A percentile compares a stretch with the other conserved stretches of the same genome.
Evolutionary conservation across 2,329 filamentous ascomycete genomes (phyloP).

Genomic region (Amphichorda felina): DNA sequence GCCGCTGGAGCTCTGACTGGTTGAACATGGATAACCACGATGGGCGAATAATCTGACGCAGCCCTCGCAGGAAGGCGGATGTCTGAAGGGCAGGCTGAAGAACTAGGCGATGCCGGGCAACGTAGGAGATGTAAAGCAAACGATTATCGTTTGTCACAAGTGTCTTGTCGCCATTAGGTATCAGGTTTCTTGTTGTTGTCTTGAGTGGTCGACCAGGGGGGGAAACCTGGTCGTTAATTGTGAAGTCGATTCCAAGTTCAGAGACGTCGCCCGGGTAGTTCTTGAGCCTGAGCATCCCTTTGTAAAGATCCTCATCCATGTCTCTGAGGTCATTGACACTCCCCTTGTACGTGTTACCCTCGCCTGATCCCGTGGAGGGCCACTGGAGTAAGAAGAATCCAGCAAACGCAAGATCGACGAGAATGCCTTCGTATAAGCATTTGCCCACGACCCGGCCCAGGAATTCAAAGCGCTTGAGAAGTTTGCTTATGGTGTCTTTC

Average conservation of each 20-base stretch:
- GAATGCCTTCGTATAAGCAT: constrained; percentile 92
- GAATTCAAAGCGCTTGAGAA: constrained; percentile 76
- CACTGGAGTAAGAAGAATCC: constrained; percentile 95
- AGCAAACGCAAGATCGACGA: constrained; percentile 87
- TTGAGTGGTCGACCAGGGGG: constrained; percentile 32
- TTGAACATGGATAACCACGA: constrained; percentile 99
- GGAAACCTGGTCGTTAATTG: constrained; percentile 61
- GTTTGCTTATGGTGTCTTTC: constrained; percentile 41
- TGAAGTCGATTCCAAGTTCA: constrained; percentile 71
- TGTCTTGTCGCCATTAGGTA: constrained; percentile 63
- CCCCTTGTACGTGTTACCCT: constrained; percentile 68
- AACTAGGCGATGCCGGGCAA: constrained; percentile 77
- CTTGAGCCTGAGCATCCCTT: constrained; percentile 72
- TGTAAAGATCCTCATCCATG: constrained; percentile 82
- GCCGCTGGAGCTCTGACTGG: constrained; percentile 82
- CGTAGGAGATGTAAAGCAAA: constrained; percentile 85
- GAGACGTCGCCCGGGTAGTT: constrained; percentile 70
- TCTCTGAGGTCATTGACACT: constrained; percentile 91
- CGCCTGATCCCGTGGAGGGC: constrained; percentile 57
- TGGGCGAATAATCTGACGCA: constrained; percentile 80
- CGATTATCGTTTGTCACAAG: constrained; percentile 86
- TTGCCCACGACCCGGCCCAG: constrained; percentile 88
- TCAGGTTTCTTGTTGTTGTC: constrained; percentile 63
- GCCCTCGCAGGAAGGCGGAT: constrained; percentile 73
- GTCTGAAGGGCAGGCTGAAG: constrained; percentile 74